These are phyloP conservation scores for Phytophthora boehmeriae DNA, from an alignment of 352 stramenopile species.

Conservation along the genomic window DNA sequence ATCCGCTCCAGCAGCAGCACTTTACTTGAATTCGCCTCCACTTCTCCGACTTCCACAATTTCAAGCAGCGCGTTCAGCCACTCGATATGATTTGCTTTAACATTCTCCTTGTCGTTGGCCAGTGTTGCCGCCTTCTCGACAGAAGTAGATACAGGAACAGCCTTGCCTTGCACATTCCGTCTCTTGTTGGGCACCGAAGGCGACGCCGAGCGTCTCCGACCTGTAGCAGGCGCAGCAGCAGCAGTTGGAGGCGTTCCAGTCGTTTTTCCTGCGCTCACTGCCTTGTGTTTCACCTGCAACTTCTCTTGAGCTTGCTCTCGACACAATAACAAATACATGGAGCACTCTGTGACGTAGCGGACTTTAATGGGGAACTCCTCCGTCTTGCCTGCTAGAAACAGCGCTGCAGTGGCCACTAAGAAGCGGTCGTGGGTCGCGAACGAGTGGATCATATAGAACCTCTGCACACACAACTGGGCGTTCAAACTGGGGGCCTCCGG, in stretches of 20 bases:
- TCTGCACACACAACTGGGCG: conserved; percentile 73
- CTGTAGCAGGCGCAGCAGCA: no score
- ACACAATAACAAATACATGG: conserved; percentile 67
- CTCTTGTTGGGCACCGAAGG: conserved; percentile 24
- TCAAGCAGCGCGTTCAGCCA: conserved; percentile 67
- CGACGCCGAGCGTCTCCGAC: conserved; percentile 15
- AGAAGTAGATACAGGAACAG: neutral
- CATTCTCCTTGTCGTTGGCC: conserved; percentile 57
- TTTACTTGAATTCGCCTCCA: conserved; percentile 64
- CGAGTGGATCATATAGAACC: conserved; percentile 83
- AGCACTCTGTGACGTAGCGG: conserved; percentile 75
- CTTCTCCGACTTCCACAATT: conserved; percentile 64
- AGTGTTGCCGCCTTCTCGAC: conserved; percentile 60
- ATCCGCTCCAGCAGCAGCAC: conserved; percentile 78
- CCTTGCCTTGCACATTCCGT: conserved; percentile 38
- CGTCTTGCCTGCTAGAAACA: conserved; percentile 80
- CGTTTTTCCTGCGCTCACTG: conserved; percentile 15
- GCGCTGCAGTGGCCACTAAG: conserved; percentile 68
- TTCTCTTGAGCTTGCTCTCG: conserved; percentile 43
- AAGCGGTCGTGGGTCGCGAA: conserved; percentile 84
- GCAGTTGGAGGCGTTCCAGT: neutral
- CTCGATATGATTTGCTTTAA: conserved; percentile 68
- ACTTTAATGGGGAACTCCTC: conserved; percentile 85
- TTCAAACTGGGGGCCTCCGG: conserved; percentile 57
- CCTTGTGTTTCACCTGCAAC: conserved; percentile 26